Percentiles rank a stretch among this genome's conserved stretches.
Evolutionary conservation across 441 rosid genomes (phyloP).

Genomic region (Rhodomyrtus psidioides): DNA sequence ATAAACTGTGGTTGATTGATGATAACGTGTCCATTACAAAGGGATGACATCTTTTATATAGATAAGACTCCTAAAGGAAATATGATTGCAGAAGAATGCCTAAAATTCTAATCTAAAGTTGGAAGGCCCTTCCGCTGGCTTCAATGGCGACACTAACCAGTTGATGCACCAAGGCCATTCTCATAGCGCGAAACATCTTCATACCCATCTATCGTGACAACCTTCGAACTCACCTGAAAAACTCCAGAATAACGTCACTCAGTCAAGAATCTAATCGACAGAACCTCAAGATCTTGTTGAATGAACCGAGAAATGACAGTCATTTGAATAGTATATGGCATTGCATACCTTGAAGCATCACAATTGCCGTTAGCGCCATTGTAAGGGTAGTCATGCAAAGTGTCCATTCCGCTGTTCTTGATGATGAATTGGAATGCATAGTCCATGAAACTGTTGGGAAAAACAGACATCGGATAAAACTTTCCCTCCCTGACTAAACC

Average conservation of each 20-base stretch:
- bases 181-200: conserved; percentile 5
- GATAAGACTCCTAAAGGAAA: too few species aligned
- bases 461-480: too few species aligned
- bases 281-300: not conserved
- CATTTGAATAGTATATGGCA: not conserved
- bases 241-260: not conserved
- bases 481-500: too few species aligned
- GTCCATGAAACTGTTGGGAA: conserved; percentile 9
- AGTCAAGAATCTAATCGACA: not conserved
- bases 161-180: conserved; percentile 3
- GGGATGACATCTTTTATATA: too few species aligned
- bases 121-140: conserved; percentile 6
- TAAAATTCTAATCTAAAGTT: too few species aligned
- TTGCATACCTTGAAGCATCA: not conserved
- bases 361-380: not conserved
- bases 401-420: conserved; percentile 6
- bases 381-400: conserved; percentile 1
- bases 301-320: not conserved
- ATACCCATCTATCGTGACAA: conserved; percentile 1
- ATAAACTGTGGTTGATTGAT: too few species aligned
- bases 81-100: too few species aligned
- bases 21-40: too few species aligned
- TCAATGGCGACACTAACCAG: conserved; percentile 6
- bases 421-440: conserved; percentile 7
- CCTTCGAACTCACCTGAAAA: conserved; percentile 5